Evolutionary conservation across 1,284 basidiomycete genomes (phyloP), one percentile per base, ranked within the genome.

Genomic region (Jaminaea rosea): DNA sequence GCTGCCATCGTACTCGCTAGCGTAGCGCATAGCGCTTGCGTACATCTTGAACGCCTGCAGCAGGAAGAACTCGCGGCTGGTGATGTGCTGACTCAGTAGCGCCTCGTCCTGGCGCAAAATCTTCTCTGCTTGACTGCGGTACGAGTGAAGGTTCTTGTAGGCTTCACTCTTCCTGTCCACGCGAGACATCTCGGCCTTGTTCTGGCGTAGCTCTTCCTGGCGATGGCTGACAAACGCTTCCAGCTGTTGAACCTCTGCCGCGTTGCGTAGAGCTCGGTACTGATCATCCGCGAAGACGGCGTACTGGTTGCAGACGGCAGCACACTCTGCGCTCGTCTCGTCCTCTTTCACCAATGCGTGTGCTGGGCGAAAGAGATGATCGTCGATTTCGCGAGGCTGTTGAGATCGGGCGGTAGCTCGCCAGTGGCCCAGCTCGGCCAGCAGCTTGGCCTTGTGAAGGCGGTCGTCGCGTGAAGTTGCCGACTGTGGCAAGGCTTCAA

Each of bases 251-350:
- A 81, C 80, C 58, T 93, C 89, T 0, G 86, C 82, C 0, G 87
- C 87, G 52, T 80, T 81, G 21, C 79, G 73, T 36, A 86, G 79
- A 1, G 81, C 76, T 52, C 84, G 81, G 65, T 89, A 90, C 63
- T 97, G 90, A 6, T 81, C 79, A 67, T 96, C 89, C 0, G 91
- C 86, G 67, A 97, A 97, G 21, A 81, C 78, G 0, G 92, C 93
- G 70, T 83, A 94, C 60, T 87, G 81, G 62, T 86, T 84, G 63
- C 81, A 88, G 26, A 97, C 79, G n/a, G 79, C 77, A 7, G 84
- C 84, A 42, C 79, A 79, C 11, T 79, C 75, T 8, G 66, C 53
- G 49, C 46, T 27, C 66, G 45, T 11, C 10, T 27, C 10, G 21
- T 32, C 28, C 39, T 42, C 24, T n/a, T 48, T 44, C 11, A 64